Evolutionary conservation across 177 flowering plant species (phyloP).

Genomic region (Vitis hybrid): DNA sequence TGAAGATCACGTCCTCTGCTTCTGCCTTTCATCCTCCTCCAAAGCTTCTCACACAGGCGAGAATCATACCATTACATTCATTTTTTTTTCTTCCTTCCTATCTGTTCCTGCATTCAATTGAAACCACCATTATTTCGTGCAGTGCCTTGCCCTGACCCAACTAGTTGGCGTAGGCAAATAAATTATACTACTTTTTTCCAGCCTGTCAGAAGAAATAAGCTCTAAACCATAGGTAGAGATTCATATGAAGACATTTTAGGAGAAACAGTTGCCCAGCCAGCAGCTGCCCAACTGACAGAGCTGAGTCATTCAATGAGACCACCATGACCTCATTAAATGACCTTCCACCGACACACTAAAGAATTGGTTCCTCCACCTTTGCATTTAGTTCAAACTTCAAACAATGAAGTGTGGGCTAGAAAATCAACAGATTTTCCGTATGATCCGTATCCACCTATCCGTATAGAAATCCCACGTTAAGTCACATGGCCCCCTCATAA

Average conservation of each 20-base stretch:
- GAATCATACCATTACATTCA: too few species aligned
- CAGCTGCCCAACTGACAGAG: constrained; percentile 6
- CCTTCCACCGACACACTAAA: constrained; percentile 22
- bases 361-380: not conserved
- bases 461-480: not conserved
- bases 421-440: constrained; percentile 15
- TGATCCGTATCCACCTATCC: constrained; percentile 13
- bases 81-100: too few species aligned
- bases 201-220: constrained; percentile 14
- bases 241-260: not conserved
- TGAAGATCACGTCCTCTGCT: too few species aligned
- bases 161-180: constrained; percentile 3
- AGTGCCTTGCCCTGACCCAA: not conserved
- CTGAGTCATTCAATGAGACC: constrained; percentile 2
- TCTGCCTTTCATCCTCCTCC: too few species aligned
- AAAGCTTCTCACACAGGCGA: too few species aligned
- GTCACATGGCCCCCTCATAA: constrained; percentile 12
- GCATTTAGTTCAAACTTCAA: constrained; percentile 18
- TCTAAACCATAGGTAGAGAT: constrained; percentile 2
- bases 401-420: not conserved
- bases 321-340: constrained; percentile 16
- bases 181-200: constrained; percentile 12
- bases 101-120: not conserved
- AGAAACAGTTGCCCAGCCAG: not conserved
- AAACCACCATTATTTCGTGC: not conserved